A percentile compares a stretch with the other conserved stretches of the same genome.
Conservation (phyloP, 2,329 filamentous ascomycete genomes). For the Aspergillus costaricaensis region DNA sequence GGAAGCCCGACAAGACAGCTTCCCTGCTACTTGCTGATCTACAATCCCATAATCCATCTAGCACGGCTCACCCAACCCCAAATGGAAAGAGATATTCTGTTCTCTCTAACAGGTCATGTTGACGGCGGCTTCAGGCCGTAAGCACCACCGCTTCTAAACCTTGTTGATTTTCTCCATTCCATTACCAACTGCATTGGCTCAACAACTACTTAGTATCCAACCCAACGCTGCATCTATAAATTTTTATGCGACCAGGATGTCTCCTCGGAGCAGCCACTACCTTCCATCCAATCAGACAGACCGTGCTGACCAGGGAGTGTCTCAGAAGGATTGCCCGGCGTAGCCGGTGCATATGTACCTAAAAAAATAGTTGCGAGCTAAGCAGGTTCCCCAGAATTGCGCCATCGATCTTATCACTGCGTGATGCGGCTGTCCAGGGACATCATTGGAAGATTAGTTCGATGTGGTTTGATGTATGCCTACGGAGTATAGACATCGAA, state of each 20-base stretch:
- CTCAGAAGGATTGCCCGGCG: background rate
- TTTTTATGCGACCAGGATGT: background rate
- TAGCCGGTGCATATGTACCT: background rate
- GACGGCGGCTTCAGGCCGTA: background rate
- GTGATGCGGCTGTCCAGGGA: background rate
- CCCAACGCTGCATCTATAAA: background rate
- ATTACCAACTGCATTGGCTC: background rate
- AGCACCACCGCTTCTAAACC: background rate
- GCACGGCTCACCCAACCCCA: background rate
- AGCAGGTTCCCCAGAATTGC: constrained; percentile 28
- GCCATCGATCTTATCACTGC: constrained; percentile 33
- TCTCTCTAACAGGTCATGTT: background rate
- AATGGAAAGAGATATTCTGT: background rate
- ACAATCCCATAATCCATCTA: background rate
- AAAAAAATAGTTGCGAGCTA: constrained; percentile 1
- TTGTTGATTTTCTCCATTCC: background rate
- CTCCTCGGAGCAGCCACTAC: background rate
- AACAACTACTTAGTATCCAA: background rate
- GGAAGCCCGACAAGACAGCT: background rate
- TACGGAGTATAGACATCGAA: background rate
- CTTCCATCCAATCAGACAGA: background rate
- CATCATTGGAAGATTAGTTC: background rate
- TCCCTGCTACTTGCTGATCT: background rate
- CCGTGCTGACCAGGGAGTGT: background rate
- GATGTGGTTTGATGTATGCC: background rate